Percentiles rank a stretch among this genome's conserved stretches.
phyloP scores from a whole-genome alignment of 805 yeast genomes.

The Maudiozyma barnettii region DNA sequence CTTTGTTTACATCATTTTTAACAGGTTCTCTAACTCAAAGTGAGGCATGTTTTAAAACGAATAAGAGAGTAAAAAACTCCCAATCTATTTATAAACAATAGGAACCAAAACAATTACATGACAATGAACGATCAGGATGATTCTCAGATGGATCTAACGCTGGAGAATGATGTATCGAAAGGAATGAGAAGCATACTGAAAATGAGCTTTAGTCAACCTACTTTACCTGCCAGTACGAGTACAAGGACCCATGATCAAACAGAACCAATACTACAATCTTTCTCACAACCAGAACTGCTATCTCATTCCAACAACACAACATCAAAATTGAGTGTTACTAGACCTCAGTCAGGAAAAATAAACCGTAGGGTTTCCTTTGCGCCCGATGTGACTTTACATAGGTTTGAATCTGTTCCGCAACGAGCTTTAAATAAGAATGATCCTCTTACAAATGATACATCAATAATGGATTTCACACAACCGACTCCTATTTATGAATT shows the following conservation, averaged over 20 bases:
- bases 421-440: conserved; percentile 1
- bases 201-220: not conserved
- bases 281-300: conserved; percentile 3
- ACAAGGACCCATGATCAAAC: not conserved
- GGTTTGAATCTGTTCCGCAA: conserved; percentile 35
- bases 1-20: too few relatives aligned
- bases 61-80: too few relatives aligned
- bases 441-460: not conserved
- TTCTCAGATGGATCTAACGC: too few relatives aligned
- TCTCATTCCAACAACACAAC: not conserved
- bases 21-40: too few relatives aligned
- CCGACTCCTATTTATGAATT: not conserved
- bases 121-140: too few relatives aligned
- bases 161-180: too few relatives aligned
- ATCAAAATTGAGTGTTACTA: not conserved
- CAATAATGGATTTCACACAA: conserved; percentile 7
- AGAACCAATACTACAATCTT: not conserved
- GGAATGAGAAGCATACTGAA: not conserved
- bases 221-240: not conserved
- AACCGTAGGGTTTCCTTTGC: conserved; percentile 65
- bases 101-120: too few relatives aligned
- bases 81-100: too few relatives aligned
- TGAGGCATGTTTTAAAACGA: too few relatives aligned
- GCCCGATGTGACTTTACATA: conserved; percentile 60
- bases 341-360: conserved; percentile 4